These are phyloP conservation scores for Pythium vanterpoolii DNA, from an alignment of 352 stramenopile genomes.

Conservation along the genomic window DNA sequence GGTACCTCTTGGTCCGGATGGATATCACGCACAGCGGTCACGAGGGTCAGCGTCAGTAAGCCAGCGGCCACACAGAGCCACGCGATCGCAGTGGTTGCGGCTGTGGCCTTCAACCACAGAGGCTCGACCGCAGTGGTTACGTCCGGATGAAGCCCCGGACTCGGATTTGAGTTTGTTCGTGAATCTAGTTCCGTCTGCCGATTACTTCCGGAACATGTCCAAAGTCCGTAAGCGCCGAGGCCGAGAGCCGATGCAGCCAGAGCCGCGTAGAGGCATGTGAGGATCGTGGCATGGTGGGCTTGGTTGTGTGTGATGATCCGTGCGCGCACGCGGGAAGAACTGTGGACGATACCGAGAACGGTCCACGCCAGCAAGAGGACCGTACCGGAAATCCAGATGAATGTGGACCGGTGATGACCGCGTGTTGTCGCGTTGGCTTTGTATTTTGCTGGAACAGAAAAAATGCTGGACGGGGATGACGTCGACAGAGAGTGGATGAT, in stretches of 20 bases:
- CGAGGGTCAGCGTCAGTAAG: background rate
- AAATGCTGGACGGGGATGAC: background rate
- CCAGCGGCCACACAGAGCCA: slow-evolving; percentile 6
- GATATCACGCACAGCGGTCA: background rate
- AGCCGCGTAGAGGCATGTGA: background rate
- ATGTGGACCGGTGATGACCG: background rate
- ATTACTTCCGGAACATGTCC: background rate
- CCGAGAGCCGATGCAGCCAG: background rate
- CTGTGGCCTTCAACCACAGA: background rate
- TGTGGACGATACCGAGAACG: slow-evolving; percentile 3
- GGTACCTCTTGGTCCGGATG: slow-evolving; percentile 22
- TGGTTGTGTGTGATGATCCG: slow-evolving; percentile 1
- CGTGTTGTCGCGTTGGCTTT: background rate
- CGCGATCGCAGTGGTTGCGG: slow-evolving; percentile 1
- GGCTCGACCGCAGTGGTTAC: background rate
- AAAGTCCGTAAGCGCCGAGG: slow-evolving; percentile 8
- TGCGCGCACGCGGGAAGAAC: slow-evolving; percentile 3
- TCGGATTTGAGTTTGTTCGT: no score
- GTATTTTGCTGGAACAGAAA: background rate
- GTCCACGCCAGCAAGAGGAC: background rate
- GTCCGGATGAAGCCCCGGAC: background rate
- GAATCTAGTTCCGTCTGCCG: background rate
- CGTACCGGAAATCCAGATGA: slow-evolving; percentile 15
- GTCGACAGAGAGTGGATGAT: background rate
- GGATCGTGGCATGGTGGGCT: background rate